phyloP scores from a whole-genome alignment of 139 green algal genomes.

The Medakamo hakoo region DNA sequence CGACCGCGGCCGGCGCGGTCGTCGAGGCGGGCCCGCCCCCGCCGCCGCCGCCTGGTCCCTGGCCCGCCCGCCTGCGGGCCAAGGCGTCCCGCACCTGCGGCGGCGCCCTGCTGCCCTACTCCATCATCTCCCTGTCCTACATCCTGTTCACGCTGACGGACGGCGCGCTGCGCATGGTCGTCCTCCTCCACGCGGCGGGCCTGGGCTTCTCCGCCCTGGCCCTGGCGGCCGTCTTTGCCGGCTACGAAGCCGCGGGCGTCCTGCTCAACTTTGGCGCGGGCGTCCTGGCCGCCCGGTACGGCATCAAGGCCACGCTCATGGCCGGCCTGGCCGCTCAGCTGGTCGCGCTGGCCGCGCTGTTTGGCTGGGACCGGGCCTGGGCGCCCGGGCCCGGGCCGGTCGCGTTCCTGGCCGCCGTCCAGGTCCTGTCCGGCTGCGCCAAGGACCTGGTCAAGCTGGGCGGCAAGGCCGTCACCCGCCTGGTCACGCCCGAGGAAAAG shows the following conservation, averaged over 20 bases:
- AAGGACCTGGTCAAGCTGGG: conserved; percentile 83
- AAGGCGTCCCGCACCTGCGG: neutral
- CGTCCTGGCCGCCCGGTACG: conserved; percentile 49
- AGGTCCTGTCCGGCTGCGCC: conserved; percentile 62
- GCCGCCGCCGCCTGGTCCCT: too few relatives aligned
- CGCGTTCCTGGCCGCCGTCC: conserved; percentile 43
- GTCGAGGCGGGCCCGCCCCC: too few relatives aligned
- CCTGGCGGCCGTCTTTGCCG: conserved; percentile 60
- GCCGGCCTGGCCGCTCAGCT: conserved; percentile 45
- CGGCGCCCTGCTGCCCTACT: conserved; percentile 45
- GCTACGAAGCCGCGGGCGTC: conserved; percentile 67
- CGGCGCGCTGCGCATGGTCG: conserved; percentile 64
- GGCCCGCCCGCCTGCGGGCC: too few relatives aligned
- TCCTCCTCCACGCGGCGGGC: conserved; percentile 69
- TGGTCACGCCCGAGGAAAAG: conserved; percentile 70
- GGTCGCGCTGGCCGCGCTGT: conserved; percentile 46
- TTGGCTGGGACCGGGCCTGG: conserved; percentile 32
- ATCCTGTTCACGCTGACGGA: conserved; percentile 70
- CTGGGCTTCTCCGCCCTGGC: conserved; percentile 48
- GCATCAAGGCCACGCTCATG: conserved; percentile 65
- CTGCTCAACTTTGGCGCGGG: conserved; percentile 63
- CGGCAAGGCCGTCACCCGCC: conserved; percentile 68
- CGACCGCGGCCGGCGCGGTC: too few relatives aligned
- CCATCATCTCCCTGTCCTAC: conserved; percentile 62
- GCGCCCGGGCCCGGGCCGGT: conserved; percentile 25